These are phyloP conservation scores for Jamesozyma piceae DNA, from an alignment of 805 yeast species.

Conservation along the genomic window DNA sequence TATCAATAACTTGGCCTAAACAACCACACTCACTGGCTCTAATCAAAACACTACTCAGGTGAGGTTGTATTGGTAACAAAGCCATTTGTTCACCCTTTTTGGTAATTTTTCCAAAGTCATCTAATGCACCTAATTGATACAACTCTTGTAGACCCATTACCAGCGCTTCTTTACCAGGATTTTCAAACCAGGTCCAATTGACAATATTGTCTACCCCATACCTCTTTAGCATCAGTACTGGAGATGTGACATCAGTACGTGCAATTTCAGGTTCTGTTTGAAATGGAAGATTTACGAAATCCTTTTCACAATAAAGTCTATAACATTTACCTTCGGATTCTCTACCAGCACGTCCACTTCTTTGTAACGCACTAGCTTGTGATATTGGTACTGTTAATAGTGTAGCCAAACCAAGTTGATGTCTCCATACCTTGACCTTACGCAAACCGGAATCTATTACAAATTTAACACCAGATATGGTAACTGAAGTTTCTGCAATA, in stretches of 20 bases:
- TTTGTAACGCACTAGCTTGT: slow-evolving; percentile 86
- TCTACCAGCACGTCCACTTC: slow-evolving; percentile 99
- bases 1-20: slow-evolving; percentile 65
- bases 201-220: slow-evolving; percentile 76
- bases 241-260: slow-evolving; percentile 76
- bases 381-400: slow-evolving; percentile 87
- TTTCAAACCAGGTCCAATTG: slow-evolving; percentile 87
- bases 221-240: slow-evolving; percentile 73
- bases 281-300: slow-evolving; percentile 50
- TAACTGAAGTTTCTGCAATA: slow-evolving; percentile 95
- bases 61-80: slow-evolving; percentile 84
- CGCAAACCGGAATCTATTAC: slow-evolving; percentile 90
- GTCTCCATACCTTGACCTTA: slow-evolving; percentile 92
- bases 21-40: slow-evolving; percentile 51
- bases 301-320: slow-evolving; percentile 68
- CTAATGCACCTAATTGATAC: slow-evolving; percentile 69
- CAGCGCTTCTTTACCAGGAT: slow-evolving; percentile 74
- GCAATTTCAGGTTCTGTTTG: slow-evolving; percentile 92
- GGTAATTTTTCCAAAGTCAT: slow-evolving; percentile 69
- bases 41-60: slow-evolving; percentile 74
- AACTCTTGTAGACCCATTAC: slow-evolving; percentile 69
- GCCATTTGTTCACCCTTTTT: slow-evolving; percentile 79
- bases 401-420: slow-evolving; percentile 85
- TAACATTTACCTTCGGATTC: slow-evolving; percentile 86
- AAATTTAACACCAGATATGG: slow-evolving; percentile 88